Evolutionary conservation across 176 grass and related monocot species (phyloP).

Genomic region (Aegilops bicornis): DNA sequence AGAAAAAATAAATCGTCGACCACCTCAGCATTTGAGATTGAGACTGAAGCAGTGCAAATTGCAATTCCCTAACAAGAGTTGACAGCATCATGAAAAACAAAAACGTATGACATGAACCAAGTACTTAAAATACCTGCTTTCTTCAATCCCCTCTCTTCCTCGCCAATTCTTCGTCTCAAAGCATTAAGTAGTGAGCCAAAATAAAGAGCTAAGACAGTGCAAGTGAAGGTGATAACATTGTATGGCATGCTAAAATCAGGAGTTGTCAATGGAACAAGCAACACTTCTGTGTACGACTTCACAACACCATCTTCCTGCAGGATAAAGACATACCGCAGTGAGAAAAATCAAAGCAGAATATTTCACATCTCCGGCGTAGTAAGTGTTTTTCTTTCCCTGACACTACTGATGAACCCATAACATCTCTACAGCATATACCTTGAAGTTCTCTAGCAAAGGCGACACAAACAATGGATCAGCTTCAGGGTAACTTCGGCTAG

Average conservation of each 20-base stretch:
- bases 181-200: conserved; percentile 96
- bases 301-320: conserved; percentile 74
- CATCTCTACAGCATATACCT: conserved; percentile 43
- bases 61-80: not conserved
- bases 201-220: conserved; percentile 94
- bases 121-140: conserved; percentile 52
- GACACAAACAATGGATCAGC: conserved; percentile 37
- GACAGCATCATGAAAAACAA: not conserved
- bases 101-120: not conserved
- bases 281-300: conserved; percentile 88
- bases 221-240: conserved; percentile 99
- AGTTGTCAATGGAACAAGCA: conserved; percentile 96
- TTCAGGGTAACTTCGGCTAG: conserved; percentile 69
- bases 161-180: conserved; percentile 72
- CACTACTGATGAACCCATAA: not conserved
- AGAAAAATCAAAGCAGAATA: conserved; percentile 7
- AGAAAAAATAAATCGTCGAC: not conserved
- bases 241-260: conserved; percentile 99
- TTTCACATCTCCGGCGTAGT: not conserved
- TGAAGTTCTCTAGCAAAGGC: conserved; percentile 67
- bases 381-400: not conserved
- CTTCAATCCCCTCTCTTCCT: conserved; percentile 80
- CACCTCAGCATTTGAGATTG: not conserved
- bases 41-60: not conserved
- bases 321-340: conserved; percentile 10